phyloP scores from a whole-genome alignment of 352 stramenopile species.

The Phytophthora pini region DNA sequence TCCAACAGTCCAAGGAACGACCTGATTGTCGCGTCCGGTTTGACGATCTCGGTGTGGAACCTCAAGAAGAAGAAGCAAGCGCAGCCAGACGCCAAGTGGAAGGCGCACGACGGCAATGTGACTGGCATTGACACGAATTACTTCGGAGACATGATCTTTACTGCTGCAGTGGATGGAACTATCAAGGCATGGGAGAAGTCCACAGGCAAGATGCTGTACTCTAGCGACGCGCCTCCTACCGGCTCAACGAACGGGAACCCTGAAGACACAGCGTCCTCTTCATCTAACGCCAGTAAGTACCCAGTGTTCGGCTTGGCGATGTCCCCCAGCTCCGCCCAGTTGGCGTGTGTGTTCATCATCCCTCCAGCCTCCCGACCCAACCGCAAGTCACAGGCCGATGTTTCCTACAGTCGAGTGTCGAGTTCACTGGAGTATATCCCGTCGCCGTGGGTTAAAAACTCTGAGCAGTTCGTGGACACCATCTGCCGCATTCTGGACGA shows the following conservation, averaged over 20 bases:
- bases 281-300: constrained; percentile 48
- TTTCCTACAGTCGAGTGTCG: constrained; percentile 85
- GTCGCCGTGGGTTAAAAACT: constrained; percentile 53
- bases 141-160: constrained; percentile 72
- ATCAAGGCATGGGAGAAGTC: constrained; percentile 71
- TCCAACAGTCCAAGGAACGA: constrained; percentile 59
- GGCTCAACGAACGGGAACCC: constrained; percentile 10
- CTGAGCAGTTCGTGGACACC: constrained; percentile 48
- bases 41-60: constrained; percentile 77
- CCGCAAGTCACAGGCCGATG: constrained; percentile 82
- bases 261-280: constrained; percentile 2
- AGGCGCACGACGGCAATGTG: constrained; percentile 75
- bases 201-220: constrained; percentile 37
- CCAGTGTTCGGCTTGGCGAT: constrained; percentile 76
- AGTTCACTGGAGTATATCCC: constrained; percentile 77
- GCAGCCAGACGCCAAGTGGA: constrained; percentile 49
- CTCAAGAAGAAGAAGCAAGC: constrained; percentile 57
- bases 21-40: constrained; percentile 67
- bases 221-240: constrained; percentile 16
- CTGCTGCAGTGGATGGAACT: constrained; percentile 63
- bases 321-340: constrained; percentile 73
- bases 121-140: constrained; percentile 65
- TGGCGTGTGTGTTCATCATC: constrained; percentile 75
- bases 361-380: constrained; percentile 81
- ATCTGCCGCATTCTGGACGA: constrained; percentile 66